Base-by-base conservation (phyloP, 2,329 filamentous ascomycete genomes). In the Hyphodiscus sp. region DNA sequence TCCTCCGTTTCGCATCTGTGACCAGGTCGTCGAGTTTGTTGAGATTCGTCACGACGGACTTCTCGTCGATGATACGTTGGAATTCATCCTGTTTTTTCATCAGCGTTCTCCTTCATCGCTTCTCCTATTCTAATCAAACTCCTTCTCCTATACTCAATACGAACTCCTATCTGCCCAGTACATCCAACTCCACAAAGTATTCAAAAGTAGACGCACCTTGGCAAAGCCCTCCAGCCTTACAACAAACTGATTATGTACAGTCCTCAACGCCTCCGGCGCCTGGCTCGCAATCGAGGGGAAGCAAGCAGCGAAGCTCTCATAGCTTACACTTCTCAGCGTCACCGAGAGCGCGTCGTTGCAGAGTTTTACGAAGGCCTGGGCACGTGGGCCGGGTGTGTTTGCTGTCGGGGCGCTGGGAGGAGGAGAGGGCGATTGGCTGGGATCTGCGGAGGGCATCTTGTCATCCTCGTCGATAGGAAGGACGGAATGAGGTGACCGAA, bases 21-120 rank as follows among this genome's bases (percentile, higher is more conserved):
- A 82, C 73, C 15, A 85, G 71, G 23, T 61, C 69, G 63, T 85
- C 82, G 7, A 85, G 73, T 65, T 79, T 75, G 65, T 85, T 85
- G 10, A 85, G 72, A 55, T 76, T 76, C 41, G 71, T 70, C 2
- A 85, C 74, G 13, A 84, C 81, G 45, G 74, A 70, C 55, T 81
- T 69, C 54, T 72, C 70, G 18, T 70, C 62, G 54, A 83, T 65
- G 53, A 85, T 80, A 18, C 69, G 71, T 19, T 77, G 75, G 64
- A 85, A 85, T 65, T 85, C 81, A 63, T 73, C 74, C 72, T 78
- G 57, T 41, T 2, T 18, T 20, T 16, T 19, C 19, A 47, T 57
- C 29, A 55, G 50, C 45, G 42, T 46, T 23, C 10, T 23, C 23
- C n/a, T 45, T 23, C 23, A 46, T 45, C 23, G 29, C 43, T 10